Percentiles rank a stretch among this genome's conserved stretches.
phyloP scores from a whole-genome alignment of 2,329 filamentous ascomycete genomes.

The Microsporum canis region DNA sequence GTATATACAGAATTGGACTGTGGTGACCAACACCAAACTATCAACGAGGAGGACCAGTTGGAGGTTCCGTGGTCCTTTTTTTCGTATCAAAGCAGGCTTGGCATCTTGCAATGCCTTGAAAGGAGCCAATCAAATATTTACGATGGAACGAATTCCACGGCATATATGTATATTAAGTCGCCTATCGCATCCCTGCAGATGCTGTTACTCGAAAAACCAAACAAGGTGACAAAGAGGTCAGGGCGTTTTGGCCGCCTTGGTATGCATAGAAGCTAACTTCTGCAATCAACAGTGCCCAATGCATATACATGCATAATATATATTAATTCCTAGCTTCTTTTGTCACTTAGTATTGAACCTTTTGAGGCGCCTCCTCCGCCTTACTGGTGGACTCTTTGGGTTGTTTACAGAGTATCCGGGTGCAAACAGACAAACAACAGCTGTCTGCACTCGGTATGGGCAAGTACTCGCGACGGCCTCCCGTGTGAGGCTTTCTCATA shows the following conservation, averaged over 20 bases:
- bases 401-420: not conserved
- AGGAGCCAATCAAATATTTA: not conserved
- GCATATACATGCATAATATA: not conserved
- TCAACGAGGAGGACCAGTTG: not conserved
- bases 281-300: not conserved
- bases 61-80: not conserved
- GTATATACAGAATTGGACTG: not conserved
- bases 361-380: not conserved
- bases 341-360: not conserved
- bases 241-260: not conserved
- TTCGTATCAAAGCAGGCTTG: not conserved
- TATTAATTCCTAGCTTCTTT: not conserved
- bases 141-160: not conserved
- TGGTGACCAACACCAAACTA: not conserved
- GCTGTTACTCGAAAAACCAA: not conserved
- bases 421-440: not conserved
- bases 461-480: not conserved
- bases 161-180: not conserved
- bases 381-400: not conserved
- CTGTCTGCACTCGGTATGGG: not conserved
- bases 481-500: not conserved
- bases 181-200: constrained; percentile 3
- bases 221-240: constrained; percentile 1
- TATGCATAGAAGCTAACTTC: not conserved
- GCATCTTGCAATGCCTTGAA: not conserved